Evolutionary conservation across 257 asterid species (phyloP).

Genomic region (Primulina huaijiensis): DNA sequence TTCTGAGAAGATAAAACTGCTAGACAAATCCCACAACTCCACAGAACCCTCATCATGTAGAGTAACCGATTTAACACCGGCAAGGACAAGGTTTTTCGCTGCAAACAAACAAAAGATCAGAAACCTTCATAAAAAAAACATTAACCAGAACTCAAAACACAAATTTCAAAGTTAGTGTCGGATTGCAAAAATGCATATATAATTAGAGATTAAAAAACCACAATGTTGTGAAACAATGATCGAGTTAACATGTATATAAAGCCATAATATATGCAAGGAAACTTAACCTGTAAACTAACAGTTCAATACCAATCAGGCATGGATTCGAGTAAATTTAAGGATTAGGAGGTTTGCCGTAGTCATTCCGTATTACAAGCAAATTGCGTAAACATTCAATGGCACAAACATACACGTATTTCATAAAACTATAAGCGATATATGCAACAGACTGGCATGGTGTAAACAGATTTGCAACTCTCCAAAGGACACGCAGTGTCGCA

Average conservation of each 20-base stretch:
- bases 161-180: neutral
- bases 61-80: slow-evolving; percentile 54
- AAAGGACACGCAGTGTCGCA: neutral
- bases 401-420: neutral
- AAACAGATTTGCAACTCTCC: neutral
- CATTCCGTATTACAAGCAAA: neutral
- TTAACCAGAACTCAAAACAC: neutral
- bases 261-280: slow-evolving; percentile 10
- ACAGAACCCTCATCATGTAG: slow-evolving; percentile 46
- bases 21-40: slow-evolving; percentile 50
- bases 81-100: slow-evolving; percentile 50
- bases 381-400: neutral
- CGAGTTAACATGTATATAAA: neutral
- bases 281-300: neutral
- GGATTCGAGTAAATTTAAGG: neutral
- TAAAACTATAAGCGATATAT: neutral
- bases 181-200: neutral
- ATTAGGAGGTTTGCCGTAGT: neutral
- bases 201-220: slow-evolving; percentile 1
- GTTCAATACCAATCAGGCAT: neutral
- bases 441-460: neutral
- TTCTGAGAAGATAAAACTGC: slow-evolving; percentile 42
- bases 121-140: neutral
- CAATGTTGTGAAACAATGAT: neutral
- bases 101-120: slow-evolving; percentile 22